Conservation (phyloP, 805 yeast species). For the Sungouiozyma intestinalis region DNA sequence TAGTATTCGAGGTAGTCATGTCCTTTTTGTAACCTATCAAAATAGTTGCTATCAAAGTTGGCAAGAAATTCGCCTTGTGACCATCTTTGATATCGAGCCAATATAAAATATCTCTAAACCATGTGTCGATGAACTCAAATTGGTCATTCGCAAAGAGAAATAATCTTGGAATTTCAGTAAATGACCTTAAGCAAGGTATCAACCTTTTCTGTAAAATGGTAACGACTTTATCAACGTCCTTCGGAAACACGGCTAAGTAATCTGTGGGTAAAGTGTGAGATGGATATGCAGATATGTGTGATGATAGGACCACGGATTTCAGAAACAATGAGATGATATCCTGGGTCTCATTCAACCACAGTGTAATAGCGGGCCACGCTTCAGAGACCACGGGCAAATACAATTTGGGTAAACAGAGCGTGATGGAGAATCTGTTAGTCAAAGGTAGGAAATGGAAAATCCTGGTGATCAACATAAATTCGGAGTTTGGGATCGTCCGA, state of each 20-base stretch:
- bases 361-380: conserved; percentile 24
- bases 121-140: conserved; percentile 24
- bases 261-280: conserved; percentile 1
- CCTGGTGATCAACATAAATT: conserved; percentile 27
- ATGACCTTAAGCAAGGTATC: conserved; percentile 24
- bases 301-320: not conserved
- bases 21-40: conserved; percentile 18
- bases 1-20: conserved; percentile 24
- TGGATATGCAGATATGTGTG: not conserved
- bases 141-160: conserved; percentile 26
- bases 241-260: conserved; percentile 7
- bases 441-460: conserved; percentile 20
- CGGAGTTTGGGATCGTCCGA: conserved; percentile 21
- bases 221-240: conserved; percentile 18
- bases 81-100: conserved; percentile 38
- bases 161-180: conserved; percentile 29
- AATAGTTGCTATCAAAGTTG: conserved; percentile 21
- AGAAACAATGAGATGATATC: conserved; percentile 8
- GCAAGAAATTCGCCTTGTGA: conserved; percentile 22
- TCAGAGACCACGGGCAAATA: conserved; percentile 25
- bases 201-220: conserved; percentile 22
- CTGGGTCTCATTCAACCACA: conserved; percentile 26
- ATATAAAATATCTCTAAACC: conserved; percentile 32
- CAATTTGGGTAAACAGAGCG: conserved; percentile 23
- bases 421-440: conserved; percentile 26